These are phyloP conservation scores for Colletotrichum phormii DNA, from an alignment of 2,329 filamentous ascomycete species.

Conservation along the genomic window DNA sequence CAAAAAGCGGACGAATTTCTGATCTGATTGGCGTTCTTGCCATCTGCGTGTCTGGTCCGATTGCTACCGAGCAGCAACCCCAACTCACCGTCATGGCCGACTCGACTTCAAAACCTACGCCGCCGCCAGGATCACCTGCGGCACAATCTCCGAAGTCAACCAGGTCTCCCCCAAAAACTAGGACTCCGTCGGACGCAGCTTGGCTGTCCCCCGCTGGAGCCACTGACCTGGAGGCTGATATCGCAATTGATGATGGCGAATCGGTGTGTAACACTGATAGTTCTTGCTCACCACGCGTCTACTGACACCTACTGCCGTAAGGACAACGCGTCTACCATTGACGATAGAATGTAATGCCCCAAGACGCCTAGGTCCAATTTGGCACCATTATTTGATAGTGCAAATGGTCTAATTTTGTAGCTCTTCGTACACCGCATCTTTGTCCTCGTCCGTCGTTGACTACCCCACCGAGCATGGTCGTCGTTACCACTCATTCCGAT, in stretches of 20 bases:
- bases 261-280: not conserved
- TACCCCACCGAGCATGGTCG: constrained; percentile 31
- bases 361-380: not conserved
- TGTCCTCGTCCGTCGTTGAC: constrained; percentile 18
- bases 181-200: not conserved
- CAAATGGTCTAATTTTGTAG: not conserved
- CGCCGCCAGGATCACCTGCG: not conserved
- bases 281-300: not conserved
- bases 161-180: not conserved
- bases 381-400: no score
- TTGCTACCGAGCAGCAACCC: no score
- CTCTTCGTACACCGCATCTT: constrained; percentile 6
- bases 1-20: no score
- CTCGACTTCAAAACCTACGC: not conserved
- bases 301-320: not conserved
- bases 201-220: not conserved
- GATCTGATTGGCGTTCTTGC: no score
- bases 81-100: not conserved
- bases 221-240: not conserved
- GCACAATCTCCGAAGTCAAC: not conserved
- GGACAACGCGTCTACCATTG: not conserved
- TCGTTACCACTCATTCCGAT: constrained; percentile 31
- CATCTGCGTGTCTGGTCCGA: no score
- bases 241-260: not conserved
- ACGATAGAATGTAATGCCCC: not conserved